Conservation (phyloP, 805 yeast species). For the Ogataea trehalophila region DNA sequence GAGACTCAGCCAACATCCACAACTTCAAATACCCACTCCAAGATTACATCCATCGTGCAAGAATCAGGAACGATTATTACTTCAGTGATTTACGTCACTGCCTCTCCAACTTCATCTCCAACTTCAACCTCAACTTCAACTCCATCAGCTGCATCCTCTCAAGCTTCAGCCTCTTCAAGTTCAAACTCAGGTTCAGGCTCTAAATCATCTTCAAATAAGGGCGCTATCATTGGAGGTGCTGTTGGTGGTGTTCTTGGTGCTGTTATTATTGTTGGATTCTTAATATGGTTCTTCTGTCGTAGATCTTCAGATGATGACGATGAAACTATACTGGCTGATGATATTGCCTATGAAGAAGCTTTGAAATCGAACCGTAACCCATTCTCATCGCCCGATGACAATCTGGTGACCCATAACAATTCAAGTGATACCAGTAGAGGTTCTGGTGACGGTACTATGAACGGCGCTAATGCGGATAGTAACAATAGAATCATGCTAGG, state of each 20-base stretch:
- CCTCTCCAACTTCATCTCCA: slow-evolving; percentile 6
- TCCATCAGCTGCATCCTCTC: slow-evolving; percentile 22
- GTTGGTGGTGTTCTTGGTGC: slow-evolving; percentile 34
- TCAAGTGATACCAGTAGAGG: slow-evolving; percentile 11
- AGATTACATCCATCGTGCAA: slow-evolving; percentile 14
- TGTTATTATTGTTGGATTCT: slow-evolving; percentile 19
- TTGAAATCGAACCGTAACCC: slow-evolving; percentile 56
- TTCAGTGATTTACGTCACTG: slow-evolving; percentile 25
- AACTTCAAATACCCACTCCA: slow-evolving; percentile 7
- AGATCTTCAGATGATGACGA: slow-evolving; percentile 30
- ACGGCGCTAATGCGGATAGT: background rate
- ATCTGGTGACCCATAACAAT: slow-evolving; percentile 24
- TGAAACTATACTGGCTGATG: slow-evolving; percentile 43
- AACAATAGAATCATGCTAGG: slow-evolving; percentile 66
- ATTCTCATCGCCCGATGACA: slow-evolving; percentile 56
- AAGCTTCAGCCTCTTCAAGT: slow-evolving; percentile 13
- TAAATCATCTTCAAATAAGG: slow-evolving; percentile 21
- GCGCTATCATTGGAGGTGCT: slow-evolving; percentile 34
- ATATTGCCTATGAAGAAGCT: slow-evolving; percentile 54
- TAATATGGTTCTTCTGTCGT: slow-evolving; percentile 31
- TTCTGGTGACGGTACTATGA: slow-evolving; percentile 7
- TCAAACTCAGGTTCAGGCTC: background rate
- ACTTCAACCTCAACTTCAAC: slow-evolving; percentile 14
- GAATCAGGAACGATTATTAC: slow-evolving; percentile 23
- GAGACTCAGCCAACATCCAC: slow-evolving; percentile 3